Percentiles rank a stretch among this genome's conserved stretches.
Conservation (phyloP, 1,284 basidiomycete species). For the Limonomyces culmigenus region DNA sequence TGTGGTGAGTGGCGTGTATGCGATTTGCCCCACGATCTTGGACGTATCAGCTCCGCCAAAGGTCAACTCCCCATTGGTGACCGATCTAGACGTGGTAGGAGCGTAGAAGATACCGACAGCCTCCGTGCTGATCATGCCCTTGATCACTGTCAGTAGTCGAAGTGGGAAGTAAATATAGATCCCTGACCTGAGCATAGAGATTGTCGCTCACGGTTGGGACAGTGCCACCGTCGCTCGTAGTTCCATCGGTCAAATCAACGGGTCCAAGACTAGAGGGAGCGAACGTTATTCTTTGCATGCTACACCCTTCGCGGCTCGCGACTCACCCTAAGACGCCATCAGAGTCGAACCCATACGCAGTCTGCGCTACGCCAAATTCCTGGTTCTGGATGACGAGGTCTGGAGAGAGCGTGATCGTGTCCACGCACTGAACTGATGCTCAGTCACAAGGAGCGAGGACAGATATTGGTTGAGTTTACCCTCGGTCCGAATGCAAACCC, state of each 20-base stretch:
- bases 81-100: conserved; percentile 6
- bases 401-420: conserved; percentile 25
- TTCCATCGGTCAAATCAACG: conserved; percentile 9
- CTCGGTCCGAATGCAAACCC: too few relatives aligned
- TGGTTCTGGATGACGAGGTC: conserved; percentile 28
- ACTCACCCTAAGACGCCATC: conserved; percentile 31
- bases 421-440: too few relatives aligned
- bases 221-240: conserved; percentile 5
- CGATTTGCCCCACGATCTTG: conserved; percentile 8
- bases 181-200: conserved; percentile 7
- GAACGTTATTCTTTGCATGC: too few relatives aligned
- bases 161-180: background rate
- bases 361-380: conserved; percentile 31
- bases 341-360: conserved; percentile 19
- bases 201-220: conserved; percentile 12
- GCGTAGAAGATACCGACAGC: conserved; percentile 10
- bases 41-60: conserved; percentile 9
- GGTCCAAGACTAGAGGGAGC: conserved; percentile 10
- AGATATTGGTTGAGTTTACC: too few relatives aligned
- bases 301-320: background rate
- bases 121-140: conserved; percentile 6
- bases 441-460: too few relatives aligned
- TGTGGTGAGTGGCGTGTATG: conserved; percentile 22
- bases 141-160: background rate
- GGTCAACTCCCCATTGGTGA: conserved; percentile 10